A percentile compares a stretch with the other conserved stretches of the same genome.
Conservation (phyloP, 495 filamentous ascomycete species). For the Lasiosphaeriaceae sp. region DNA sequence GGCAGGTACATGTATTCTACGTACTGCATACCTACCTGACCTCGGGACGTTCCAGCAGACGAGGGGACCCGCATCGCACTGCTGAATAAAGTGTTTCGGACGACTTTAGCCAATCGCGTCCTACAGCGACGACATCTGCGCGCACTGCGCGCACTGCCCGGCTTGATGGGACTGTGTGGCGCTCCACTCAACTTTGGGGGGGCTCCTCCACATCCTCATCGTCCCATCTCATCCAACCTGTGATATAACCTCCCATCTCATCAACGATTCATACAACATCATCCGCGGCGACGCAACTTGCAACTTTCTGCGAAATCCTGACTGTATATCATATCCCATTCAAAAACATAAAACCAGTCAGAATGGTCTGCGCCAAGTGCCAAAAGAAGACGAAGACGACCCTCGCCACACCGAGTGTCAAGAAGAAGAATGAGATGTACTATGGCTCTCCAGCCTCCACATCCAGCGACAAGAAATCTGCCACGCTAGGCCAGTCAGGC, state of each 20-base stretch:
- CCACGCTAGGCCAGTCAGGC: conserved; percentile 53
- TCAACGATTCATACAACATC: too few relatives aligned
- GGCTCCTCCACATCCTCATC: too few relatives aligned
- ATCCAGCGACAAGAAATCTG: conserved; percentile 42
- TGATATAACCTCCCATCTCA: too few relatives aligned
- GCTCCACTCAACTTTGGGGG: not conserved
- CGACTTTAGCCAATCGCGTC: conserved; percentile 6
- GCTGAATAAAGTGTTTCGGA: conserved; percentile 11
- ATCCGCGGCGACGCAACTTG: too few relatives aligned
- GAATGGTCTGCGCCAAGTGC: conserved; percentile 69
- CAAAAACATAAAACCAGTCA: too few relatives aligned
- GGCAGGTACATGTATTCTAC: too few relatives aligned
- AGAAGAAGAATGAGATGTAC: conserved; percentile 70
- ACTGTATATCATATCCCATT: too few relatives aligned
- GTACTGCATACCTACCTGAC: too few relatives aligned
- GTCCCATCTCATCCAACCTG: too few relatives aligned
- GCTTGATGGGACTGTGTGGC: not conserved
- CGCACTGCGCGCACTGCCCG: not conserved
- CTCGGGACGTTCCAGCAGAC: conserved; percentile 14
- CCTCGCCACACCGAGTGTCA: conserved; percentile 65
- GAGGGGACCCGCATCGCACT: conserved; percentile 4
- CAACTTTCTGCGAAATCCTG: too few relatives aligned
- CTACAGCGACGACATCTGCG: not conserved
- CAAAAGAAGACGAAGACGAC: conserved; percentile 60
- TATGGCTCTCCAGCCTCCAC: conserved; percentile 55